phyloP scores from a whole-genome alignment of 2,329 filamentous ascomycete species.

The Simplicillium sp. region DNA sequence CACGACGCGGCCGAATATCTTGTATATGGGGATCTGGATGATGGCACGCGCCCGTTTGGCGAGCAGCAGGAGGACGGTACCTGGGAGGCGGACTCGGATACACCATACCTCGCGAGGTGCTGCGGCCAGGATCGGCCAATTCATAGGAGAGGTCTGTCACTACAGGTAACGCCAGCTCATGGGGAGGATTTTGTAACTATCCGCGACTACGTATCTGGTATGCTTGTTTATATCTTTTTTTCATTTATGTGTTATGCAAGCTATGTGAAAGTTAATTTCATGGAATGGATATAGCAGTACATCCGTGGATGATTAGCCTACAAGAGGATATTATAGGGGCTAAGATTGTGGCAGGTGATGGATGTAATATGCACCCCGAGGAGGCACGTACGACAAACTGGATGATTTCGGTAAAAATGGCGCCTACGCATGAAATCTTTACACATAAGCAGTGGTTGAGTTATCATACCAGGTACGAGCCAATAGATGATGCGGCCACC shows the following conservation, averaged over 20 bases:
- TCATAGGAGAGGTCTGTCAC: conserved; percentile 10
- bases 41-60: conserved; percentile 11
- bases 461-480: conserved; percentile 2
- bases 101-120: conserved; percentile 14
- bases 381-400: conserved; percentile 1
- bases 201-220: conserved; percentile 12
- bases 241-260: background rate
- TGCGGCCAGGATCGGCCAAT: conserved; percentile 15
- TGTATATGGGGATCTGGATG: conserved; percentile 10
- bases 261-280: background rate
- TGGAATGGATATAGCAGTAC: conserved; percentile 1
- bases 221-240: background rate
- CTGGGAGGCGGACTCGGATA: conserved; percentile 14
- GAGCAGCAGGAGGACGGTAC: conserved; percentile 11
- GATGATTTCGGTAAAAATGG: conserved; percentile 1
- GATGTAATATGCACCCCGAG: background rate
- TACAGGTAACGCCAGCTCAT: conserved; percentile 13
- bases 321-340: conserved; percentile 4
- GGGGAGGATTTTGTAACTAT: conserved; percentile 16
- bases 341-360: conserved; percentile 1
- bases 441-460: conserved; percentile 2
- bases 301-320: conserved; percentile 5
- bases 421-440: conserved; percentile 1
- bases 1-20: conserved; percentile 11
- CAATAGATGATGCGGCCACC: conserved; percentile 1